phyloP scores from a whole-genome alignment of 2,329 filamentous ascomycete genomes.

The Bipolaris victoriae region DNA sequence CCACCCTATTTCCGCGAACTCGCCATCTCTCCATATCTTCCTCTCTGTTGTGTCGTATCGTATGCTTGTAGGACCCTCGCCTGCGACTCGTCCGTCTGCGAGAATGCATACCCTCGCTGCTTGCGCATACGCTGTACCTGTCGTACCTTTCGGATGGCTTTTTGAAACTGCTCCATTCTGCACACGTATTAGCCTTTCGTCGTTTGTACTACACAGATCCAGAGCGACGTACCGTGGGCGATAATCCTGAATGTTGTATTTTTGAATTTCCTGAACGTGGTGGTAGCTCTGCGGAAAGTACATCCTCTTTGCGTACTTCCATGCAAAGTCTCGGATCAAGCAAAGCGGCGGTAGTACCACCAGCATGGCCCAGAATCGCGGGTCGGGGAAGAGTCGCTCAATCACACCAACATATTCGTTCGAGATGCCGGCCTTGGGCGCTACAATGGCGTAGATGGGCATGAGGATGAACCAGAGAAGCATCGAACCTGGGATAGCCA shows the following conservation, averaged over 20 bases:
- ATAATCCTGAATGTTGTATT: slow-evolving; percentile 99
- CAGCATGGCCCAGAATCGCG: slow-evolving; percentile 91
- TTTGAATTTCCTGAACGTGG: slow-evolving; percentile 99
- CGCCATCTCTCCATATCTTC: slow-evolving; percentile 94
- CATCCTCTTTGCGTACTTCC: slow-evolving; percentile 98
- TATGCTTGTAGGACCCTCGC: slow-evolving; percentile 95
- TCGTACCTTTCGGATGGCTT: slow-evolving; percentile 96
- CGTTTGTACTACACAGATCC: neutral
- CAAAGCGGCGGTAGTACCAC: slow-evolving; percentile 80
- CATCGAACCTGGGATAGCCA: slow-evolving; percentile 94
- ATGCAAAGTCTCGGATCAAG: slow-evolving; percentile 85
- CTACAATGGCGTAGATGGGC: slow-evolving; percentile 83
- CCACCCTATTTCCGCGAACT: slow-evolving; percentile 54
- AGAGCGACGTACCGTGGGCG: slow-evolving; percentile 75
- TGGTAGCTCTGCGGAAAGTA: slow-evolving; percentile 96
- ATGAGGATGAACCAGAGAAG: slow-evolving; percentile 90
- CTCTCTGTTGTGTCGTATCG: slow-evolving; percentile 91
- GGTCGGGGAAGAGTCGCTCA: slow-evolving; percentile 77
- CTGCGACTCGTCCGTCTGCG: slow-evolving; percentile 94
- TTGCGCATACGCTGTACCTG: slow-evolving; percentile 99
- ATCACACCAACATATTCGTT: slow-evolving; percentile 85
- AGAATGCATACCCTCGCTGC: slow-evolving; percentile 97
- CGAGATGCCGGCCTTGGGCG: slow-evolving; percentile 81
- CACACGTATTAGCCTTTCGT: slow-evolving; percentile 1
- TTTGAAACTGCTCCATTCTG: slow-evolving; percentile 99